Evolutionary conservation across 2,329 filamentous ascomycete species (phyloP), one percentile per base, ranked within the genome.

Genomic region (Talaromyces sp.): DNA sequence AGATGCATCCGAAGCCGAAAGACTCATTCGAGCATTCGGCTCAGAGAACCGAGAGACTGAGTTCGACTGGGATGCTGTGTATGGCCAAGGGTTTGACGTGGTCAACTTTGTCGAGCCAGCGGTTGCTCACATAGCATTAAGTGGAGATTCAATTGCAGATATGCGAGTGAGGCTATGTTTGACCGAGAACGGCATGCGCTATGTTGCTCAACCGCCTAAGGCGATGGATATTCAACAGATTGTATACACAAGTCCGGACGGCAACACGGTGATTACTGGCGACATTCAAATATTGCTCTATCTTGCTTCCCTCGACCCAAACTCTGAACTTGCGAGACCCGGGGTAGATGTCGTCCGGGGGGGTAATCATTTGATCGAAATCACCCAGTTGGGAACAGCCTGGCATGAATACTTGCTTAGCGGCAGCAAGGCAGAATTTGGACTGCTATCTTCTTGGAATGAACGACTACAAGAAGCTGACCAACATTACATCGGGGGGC

Each of bases 1-100:
- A 0, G 85, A 91, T 69, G 83, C 84, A 0, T 77, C 81, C 3
- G 86, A 91, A 72, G 88, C 89, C 0, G 78, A 81, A 67, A 72
- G 72, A 27, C 86, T 99, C 81, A 83, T 98, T 49, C 83, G 82
- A 63, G 92, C 91, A 0, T 98, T 99, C 78, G 91, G 92, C 0
- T 83, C 83, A 17, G 95, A 99, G 80, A 99, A 99, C 73, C 89
- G 91, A 65, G 81, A 84, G 4, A 83, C 81, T 0, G 82, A 85
- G 0, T 93, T 95, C 68, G 82, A 86, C 2, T 97, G 94, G 94
- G 81, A 88, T 4, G 79, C 79, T 0, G 78, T 85, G 27, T 99
- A 99, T 72, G 93, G 93, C 0, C 70, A 73, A 0, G 95, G 95
- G 0, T 97, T 93, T 69, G 91, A 99, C 72, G 92, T 97, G 10